phyloP scores from a whole-genome alignment of 371 early-diverging fungal species.

The Mucor irregularis region DNA sequence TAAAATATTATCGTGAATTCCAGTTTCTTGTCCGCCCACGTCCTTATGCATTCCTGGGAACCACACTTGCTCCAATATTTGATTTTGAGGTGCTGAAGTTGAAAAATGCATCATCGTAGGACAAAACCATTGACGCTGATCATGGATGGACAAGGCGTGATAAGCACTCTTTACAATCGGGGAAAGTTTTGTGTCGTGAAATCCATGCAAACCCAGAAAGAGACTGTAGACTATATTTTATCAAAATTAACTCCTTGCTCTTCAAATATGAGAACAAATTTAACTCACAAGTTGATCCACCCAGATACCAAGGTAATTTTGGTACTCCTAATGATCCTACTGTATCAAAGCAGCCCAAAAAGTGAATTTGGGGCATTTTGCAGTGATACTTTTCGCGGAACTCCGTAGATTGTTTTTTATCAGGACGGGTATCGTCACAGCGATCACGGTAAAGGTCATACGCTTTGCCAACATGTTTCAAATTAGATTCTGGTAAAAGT shows the following conservation, averaged over 20 bases:
- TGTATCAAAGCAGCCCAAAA: slow-evolving; percentile 44
- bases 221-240: slow-evolving; percentile 24
- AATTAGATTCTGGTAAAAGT: slow-evolving; percentile 20
- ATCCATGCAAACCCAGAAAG: slow-evolving; percentile 28
- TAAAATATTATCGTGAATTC: slow-evolving; percentile 14
- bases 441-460: slow-evolving; percentile 30
- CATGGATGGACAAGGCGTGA: slow-evolving; percentile 43
- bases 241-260: neutral
- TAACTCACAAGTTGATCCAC: slow-evolving; percentile 34
- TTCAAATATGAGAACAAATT: neutral
- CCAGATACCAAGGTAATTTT: slow-evolving; percentile 38
- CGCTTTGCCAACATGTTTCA: slow-evolving; percentile 17
- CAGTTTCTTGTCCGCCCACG: slow-evolving; percentile 26
- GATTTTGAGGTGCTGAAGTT: slow-evolving; percentile 4
- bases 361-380: slow-evolving; percentile 27
- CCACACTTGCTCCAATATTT: slow-evolving; percentile 37
- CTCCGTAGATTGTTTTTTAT: neutral
- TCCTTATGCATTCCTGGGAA: slow-evolving; percentile 45
- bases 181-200: slow-evolving; percentile 36
- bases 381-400: slow-evolving; percentile 27
- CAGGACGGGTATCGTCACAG: slow-evolving; percentile 3
- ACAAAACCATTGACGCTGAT: slow-evolving; percentile 42
- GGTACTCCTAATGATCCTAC: slow-evolving; percentile 43
- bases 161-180: slow-evolving; percentile 35
- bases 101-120: slow-evolving; percentile 33